Evolutionary conservation across 2,329 filamentous ascomycete genomes (phyloP).

Genomic region (Acrodontium crateriforme): DNA sequence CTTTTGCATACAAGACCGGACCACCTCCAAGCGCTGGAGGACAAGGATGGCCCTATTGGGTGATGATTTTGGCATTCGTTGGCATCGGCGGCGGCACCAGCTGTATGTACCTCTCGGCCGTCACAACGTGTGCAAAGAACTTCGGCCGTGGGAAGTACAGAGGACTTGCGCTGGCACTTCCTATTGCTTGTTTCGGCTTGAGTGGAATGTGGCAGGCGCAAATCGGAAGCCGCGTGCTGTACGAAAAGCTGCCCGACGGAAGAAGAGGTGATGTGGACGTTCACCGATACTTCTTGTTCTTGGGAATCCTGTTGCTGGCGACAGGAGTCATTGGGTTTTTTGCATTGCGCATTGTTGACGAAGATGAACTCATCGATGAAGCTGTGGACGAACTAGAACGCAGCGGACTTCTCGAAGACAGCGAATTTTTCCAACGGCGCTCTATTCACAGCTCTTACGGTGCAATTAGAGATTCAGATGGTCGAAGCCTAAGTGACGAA

Average conservation of each 20-base stretch:
- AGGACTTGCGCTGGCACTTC: constrained; percentile 75
- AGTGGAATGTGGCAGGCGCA: constrained; percentile 96
- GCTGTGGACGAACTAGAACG: constrained; percentile 83
- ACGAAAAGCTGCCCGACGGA: constrained; percentile 52
- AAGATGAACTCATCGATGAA: constrained; percentile 76
- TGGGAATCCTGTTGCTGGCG: constrained; percentile 54
- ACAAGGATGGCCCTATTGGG: constrained; percentile 55
- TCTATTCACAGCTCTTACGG: constrained; percentile 42
- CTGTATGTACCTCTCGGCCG: constrained; percentile 74
- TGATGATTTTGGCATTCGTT: constrained; percentile 78
- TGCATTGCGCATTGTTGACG: constrained; percentile 63
- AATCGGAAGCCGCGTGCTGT: constrained; percentile 64
- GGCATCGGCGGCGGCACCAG: constrained; percentile 72
- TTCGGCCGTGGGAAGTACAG: constrained; percentile 81
- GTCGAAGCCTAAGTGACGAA: neutral
- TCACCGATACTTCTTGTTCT: constrained; percentile 76
- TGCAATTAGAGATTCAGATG: constrained; percentile 37
- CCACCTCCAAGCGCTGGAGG: constrained; percentile 38
- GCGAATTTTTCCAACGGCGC: constrained; percentile 46
- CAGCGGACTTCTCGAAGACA: constrained; percentile 67
- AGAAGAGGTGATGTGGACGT: constrained; percentile 51
- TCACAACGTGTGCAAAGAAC: constrained; percentile 97
- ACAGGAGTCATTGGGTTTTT: constrained; percentile 64
- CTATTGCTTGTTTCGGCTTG: constrained; percentile 83
- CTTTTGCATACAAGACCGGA: constrained; percentile 55